Conservation (phyloP, 225 moss, liverwort and hornwort species). For the Physcomitrellopsis africana region DNA sequence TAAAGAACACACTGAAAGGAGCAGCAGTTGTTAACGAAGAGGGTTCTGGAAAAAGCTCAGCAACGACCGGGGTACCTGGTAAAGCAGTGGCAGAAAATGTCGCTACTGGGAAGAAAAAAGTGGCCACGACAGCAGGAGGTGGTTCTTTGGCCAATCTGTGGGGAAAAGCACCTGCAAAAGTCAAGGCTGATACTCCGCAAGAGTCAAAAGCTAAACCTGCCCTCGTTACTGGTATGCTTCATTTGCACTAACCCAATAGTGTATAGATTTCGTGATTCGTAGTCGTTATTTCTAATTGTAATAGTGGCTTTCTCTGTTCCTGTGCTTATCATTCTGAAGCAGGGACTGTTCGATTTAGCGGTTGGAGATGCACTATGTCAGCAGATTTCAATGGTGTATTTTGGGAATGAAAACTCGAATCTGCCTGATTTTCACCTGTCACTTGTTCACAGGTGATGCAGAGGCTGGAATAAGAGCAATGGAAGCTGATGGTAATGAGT, state of each 20-base stretch:
- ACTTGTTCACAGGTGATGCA: conserved; percentile 69
- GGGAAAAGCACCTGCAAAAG: conserved; percentile 86
- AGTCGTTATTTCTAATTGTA: conserved; percentile 13
- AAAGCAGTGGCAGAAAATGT: conserved; percentile 47
- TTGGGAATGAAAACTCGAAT: background rate
- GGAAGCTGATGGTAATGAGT: conserved; percentile 63
- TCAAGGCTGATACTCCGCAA: conserved; percentile 43
- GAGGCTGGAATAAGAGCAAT: conserved; percentile 84
- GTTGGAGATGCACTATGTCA: background rate
- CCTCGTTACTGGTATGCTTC: conserved; percentile 37
- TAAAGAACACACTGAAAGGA: conserved; percentile 23
- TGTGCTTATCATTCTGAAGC: conserved; percentile 5
- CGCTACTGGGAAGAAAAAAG: conserved; percentile 68
- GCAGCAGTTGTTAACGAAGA: conserved; percentile 48
- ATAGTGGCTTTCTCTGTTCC: background rate
- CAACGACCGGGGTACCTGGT: conserved; percentile 24
- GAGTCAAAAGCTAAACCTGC: conserved; percentile 38
- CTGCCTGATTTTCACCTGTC: conserved; percentile 6
- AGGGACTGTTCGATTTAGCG: conserved; percentile 6
- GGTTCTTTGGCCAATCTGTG: conserved; percentile 86
- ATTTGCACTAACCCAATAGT: background rate
- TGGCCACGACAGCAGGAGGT: conserved; percentile 49
- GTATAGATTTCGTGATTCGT: conserved; percentile 7
- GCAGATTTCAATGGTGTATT: background rate
- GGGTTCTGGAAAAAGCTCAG: conserved; percentile 27